Evolutionary conservation across 495 filamentous ascomycete genomes (phyloP).

Genomic region (Neurospora sublineolata): DNA sequence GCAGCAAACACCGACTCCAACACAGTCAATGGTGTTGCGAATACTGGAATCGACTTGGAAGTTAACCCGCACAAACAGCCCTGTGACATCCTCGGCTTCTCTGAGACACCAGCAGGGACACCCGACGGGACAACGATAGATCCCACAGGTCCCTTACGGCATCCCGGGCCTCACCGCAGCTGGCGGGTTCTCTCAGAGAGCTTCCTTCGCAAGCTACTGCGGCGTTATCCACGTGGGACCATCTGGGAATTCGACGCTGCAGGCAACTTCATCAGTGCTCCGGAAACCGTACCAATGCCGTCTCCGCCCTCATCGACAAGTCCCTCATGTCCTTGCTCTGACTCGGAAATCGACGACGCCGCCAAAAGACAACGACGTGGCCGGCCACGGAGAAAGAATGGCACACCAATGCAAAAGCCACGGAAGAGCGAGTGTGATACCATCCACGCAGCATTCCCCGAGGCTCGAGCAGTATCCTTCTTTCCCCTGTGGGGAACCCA

Average conservation of each 20-base stretch:
- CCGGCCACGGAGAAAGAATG: not conserved
- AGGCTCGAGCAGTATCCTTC: slow-evolving; percentile 44
- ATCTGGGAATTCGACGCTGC: slow-evolving; percentile 45
- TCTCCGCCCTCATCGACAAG: not conserved
- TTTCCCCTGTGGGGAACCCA: slow-evolving; percentile 62
- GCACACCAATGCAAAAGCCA: not conserved
- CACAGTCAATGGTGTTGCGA: not conserved
- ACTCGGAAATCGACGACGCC: not conserved
- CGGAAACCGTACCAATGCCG: not conserved
- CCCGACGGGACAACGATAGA: not conserved
- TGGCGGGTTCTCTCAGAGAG: slow-evolving; percentile 12
- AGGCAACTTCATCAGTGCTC: slow-evolving; percentile 3
- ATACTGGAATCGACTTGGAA: not conserved
- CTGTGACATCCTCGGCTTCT: not conserved
- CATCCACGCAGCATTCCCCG: slow-evolving; percentile 28
- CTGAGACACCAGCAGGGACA: not conserved
- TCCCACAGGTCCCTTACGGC: not conserved
- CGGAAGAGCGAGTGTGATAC: slow-evolving; percentile 3
- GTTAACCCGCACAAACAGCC: not conserved
- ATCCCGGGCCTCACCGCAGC: not conserved
- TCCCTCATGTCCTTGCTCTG: not conserved
- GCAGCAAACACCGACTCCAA: not conserved
- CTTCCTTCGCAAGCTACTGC: slow-evolving; percentile 42
- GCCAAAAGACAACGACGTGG: not conserved
- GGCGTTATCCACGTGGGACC: slow-evolving; percentile 50